Conservation (phyloP, 1,284 basidiomycete species). For the Bjerkandera adusta region DNA sequence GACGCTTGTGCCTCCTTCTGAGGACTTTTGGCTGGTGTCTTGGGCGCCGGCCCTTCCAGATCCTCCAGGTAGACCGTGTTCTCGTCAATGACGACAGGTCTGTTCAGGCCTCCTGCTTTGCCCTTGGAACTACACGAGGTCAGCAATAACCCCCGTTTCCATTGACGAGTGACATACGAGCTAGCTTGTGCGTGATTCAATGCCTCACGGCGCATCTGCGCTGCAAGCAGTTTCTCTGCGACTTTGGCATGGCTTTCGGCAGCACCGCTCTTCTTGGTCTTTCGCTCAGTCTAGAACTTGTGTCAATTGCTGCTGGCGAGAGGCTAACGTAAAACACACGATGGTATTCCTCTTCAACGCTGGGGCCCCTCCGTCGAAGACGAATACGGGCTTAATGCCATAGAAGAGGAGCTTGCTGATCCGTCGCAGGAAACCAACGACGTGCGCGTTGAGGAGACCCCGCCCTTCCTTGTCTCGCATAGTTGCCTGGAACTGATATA, state of each 20-base stretch:
- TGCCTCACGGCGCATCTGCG: constrained; percentile 91
- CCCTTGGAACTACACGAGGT: constrained; percentile 30
- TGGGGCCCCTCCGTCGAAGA: constrained; percentile 95
- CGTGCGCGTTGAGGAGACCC: constrained; percentile 90
- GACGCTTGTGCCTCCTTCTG: constrained; percentile 31
- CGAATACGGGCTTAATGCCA: constrained; percentile 96
- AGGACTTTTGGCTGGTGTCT: constrained; percentile 46
- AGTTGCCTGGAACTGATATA: constrained; percentile 98
- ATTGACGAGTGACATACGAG: constrained; percentile 19
- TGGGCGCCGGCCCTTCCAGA: constrained; percentile 56
- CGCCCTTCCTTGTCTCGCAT: constrained; percentile 98
- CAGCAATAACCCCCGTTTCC: not conserved
- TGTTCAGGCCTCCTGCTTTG: constrained; percentile 40
- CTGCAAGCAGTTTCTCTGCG: constrained; percentile 90
- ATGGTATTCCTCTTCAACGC: constrained; percentile 85
- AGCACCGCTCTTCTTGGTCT: constrained; percentile 86
- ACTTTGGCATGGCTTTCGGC: constrained; percentile 80
- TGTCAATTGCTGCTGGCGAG: not conserved
- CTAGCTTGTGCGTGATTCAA: constrained; percentile 64
- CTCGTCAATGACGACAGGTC: constrained; percentile 54
- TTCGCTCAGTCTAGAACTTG: constrained; percentile 68
- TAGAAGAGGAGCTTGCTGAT: constrained; percentile 96
- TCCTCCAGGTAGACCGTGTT: constrained; percentile 86
- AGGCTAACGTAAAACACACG: constrained; percentile 48
- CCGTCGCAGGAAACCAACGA: constrained; percentile 90